phyloP scores from a whole-genome alignment of 129 eudicot species.

The Silybum marianum region DNA sequence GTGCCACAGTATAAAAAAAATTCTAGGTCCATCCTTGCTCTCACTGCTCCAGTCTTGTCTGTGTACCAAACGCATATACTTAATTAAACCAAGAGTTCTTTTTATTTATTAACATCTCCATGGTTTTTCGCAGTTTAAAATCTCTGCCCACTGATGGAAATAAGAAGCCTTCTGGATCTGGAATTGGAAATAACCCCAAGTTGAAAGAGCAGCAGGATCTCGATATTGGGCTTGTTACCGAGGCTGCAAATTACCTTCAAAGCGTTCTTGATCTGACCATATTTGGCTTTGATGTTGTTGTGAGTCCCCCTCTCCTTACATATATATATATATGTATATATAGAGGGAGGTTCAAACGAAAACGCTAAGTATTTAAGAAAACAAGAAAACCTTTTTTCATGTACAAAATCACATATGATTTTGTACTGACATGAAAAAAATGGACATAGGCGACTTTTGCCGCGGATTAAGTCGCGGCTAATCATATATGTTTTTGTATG shows the following conservation, averaged over 20 bases:
- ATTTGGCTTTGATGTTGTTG: conserved; percentile 98
- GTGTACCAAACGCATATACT: not conserved
- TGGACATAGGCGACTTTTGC: no score
- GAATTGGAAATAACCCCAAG: conserved; percentile 24
- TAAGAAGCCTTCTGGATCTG: conserved; percentile 27
- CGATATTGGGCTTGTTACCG: conserved; percentile 76
- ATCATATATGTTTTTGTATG: no score
- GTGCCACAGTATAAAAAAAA: no score
- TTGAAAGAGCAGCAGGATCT: conserved; percentile 36
- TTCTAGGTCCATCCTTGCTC: no score
- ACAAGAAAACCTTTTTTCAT: no score
- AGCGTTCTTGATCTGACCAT: conserved; percentile 82
- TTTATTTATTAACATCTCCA: not conserved
- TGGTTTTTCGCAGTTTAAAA: conserved; percentile 59
- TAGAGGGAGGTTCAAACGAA: no score
- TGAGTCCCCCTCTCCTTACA: conserved; percentile 61
- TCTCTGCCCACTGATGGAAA: conserved; percentile 73
- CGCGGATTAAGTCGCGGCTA: no score
- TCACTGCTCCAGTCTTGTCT: not conserved
- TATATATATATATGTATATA: no score
- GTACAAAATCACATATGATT: no score
- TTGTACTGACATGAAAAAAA: no score
- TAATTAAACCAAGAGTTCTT: conserved; percentile 1
- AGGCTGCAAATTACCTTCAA: conserved; percentile 82
- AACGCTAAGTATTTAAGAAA: no score